These are phyloP conservation scores for Mycogone perniciosa DNA, from an alignment of 2,329 filamentous ascomycete species.

Conservation along the genomic window DNA sequence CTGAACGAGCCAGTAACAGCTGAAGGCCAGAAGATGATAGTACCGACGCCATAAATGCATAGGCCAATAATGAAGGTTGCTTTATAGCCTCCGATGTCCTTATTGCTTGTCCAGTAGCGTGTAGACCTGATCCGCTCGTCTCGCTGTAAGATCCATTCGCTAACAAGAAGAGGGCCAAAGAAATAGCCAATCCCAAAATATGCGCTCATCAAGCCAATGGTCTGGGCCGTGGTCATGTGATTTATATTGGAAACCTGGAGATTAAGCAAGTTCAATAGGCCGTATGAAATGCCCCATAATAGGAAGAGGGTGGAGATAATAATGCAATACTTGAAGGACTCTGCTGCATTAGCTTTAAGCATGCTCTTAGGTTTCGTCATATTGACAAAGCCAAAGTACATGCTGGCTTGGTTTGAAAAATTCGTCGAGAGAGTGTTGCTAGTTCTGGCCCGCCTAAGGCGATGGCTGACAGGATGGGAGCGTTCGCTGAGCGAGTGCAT, in stretches of 20 bases:
- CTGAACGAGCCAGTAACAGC: constrained; percentile 67
- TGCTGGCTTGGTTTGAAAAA: constrained; percentile 34
- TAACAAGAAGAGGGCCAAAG: constrained; percentile 62
- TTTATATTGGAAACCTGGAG: constrained; percentile 58
- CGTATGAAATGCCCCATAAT: constrained; percentile 87
- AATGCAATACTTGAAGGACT: constrained; percentile 65
- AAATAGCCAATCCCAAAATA: constrained; percentile 69
- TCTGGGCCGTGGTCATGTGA: constrained; percentile 54
- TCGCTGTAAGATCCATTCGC: constrained; percentile 62
- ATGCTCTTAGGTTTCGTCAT: constrained; percentile 64
- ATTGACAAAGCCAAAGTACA: constrained; percentile 74
- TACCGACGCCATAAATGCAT: constrained; percentile 66
- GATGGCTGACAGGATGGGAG: not conserved
- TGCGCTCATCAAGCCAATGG: constrained; percentile 59
- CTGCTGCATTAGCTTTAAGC: constrained; percentile 54
- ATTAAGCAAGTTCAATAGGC: constrained; percentile 77
- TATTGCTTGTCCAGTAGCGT: constrained; percentile 31
- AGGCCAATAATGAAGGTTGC: constrained; percentile 74
- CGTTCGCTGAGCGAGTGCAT: constrained; percentile 14
- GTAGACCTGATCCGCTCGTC: constrained; percentile 53
- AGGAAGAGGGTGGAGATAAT: constrained; percentile 79
- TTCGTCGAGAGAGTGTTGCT: constrained; percentile 32
- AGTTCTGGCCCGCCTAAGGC: constrained; percentile 18
- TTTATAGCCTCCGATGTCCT: constrained; percentile 62
- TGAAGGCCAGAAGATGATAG: constrained; percentile 82